phyloP scores from a whole-genome alignment of 129 eudicot genomes.

The Centella asiatica region DNA sequence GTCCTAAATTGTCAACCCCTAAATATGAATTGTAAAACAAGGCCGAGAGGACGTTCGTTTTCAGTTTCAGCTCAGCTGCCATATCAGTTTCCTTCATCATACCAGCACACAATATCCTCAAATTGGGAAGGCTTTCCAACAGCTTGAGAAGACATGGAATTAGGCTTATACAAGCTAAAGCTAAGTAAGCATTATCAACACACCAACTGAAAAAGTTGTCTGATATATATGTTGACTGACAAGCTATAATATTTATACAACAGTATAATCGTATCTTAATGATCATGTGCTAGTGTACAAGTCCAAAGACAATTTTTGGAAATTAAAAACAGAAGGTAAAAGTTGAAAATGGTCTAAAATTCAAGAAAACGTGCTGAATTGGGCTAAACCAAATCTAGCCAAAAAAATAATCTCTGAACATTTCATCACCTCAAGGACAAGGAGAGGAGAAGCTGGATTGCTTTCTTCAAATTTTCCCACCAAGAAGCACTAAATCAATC shows the following conservation, averaged over 20 bases:
- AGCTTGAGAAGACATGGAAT: background rate
- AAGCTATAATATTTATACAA: constrained; percentile 3
- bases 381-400: background rate
- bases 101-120: too few relatives aligned
- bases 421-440: background rate
- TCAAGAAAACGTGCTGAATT: background rate
- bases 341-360: background rate
- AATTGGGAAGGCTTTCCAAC: too few relatives aligned
- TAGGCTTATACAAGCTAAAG: background rate
- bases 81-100: too few relatives aligned
- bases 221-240: background rate
- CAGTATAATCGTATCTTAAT: background rate
- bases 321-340: background rate
- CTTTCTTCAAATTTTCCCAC: background rate
- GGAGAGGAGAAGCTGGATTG: background rate
- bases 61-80: too few relatives aligned
- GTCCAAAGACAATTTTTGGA: background rate
- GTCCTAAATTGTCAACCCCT: too few relatives aligned
- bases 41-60: too few relatives aligned
- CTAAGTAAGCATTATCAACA: background rate
- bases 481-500: background rate
- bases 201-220: background rate
- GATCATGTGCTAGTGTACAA: background rate
- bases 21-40: too few relatives aligned
- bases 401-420: constrained; percentile 4